These are phyloP conservation scores for Aureobasidium uvarum DNA, from an alignment of 2,329 filamentous ascomycete genomes.

Conservation along the genomic window DNA sequence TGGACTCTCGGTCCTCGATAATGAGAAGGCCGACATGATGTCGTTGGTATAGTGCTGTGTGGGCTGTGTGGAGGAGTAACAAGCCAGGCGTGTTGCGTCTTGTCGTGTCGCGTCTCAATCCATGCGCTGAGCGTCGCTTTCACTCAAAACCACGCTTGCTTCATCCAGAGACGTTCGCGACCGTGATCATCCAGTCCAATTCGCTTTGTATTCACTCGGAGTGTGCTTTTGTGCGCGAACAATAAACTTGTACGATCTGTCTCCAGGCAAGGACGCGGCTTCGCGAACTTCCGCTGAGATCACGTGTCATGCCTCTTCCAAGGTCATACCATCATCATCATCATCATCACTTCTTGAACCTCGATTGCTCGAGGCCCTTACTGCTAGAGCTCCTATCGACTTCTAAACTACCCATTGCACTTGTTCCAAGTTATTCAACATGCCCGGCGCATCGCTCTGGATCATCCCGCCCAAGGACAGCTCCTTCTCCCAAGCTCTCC, in stretches of 20 bases:
- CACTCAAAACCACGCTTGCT: not conserved
- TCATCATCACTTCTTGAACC: not conserved
- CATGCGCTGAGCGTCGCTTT: slow-evolving; percentile 6
- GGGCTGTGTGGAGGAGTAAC: slow-evolving; percentile 18
- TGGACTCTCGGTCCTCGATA: slow-evolving; percentile 55
- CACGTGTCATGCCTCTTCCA: slow-evolving; percentile 1
- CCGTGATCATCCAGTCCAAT: not conserved
- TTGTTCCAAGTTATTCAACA: slow-evolving; percentile 23
- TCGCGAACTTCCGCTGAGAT: not conserved
- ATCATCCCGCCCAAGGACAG: slow-evolving; percentile 42
- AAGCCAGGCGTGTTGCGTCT: slow-evolving; percentile 1
- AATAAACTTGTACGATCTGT: slow-evolving; percentile 16
- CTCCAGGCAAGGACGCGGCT: not conserved
- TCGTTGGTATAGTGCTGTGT: slow-evolving; percentile 10
- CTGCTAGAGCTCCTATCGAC: not conserved
- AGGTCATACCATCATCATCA: not conserved
- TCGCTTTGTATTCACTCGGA: not conserved
- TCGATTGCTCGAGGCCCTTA: not conserved
- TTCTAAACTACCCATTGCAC: not conserved
- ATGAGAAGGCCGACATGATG: slow-evolving; percentile 40
- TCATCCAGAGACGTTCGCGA: slow-evolving; percentile 4
- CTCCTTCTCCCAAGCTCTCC: slow-evolving; percentile 37
- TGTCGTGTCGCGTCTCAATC: slow-evolving; percentile 22
- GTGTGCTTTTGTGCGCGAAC: not conserved
- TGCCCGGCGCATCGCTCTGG: slow-evolving; percentile 47